These are phyloP conservation scores for Plenodomus biglobosus DNA, from an alignment of 2,329 filamentous ascomycete species.

Conservation along the genomic window DNA sequence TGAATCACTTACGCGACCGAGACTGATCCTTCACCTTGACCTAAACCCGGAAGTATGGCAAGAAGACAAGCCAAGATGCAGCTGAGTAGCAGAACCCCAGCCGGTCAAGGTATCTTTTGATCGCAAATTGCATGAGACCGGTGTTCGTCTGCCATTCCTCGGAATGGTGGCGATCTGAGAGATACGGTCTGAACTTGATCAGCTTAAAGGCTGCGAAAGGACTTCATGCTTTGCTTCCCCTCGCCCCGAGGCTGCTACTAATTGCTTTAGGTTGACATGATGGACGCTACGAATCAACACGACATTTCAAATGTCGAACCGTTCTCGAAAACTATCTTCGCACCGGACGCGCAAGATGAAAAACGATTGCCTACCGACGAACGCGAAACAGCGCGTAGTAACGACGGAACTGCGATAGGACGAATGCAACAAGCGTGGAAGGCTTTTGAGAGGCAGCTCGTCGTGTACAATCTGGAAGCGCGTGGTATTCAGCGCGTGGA, in stretches of 20 bases:
- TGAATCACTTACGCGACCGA: background rate
- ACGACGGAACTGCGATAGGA: slow-evolving; percentile 3
- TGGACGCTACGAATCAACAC: slow-evolving; percentile 17
- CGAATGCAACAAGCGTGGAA: slow-evolving; percentile 27
- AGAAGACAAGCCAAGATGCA: slow-evolving; percentile 29
- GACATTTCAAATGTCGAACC: slow-evolving; percentile 23
- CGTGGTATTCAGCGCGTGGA: slow-evolving; percentile 63
- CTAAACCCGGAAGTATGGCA: slow-evolving; percentile 27
- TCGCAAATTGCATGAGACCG: slow-evolving; percentile 44
- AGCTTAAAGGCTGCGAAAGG: slow-evolving; percentile 58
- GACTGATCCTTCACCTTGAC: background rate
- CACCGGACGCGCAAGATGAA: slow-evolving; percentile 21
- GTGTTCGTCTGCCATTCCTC: slow-evolving; percentile 29
- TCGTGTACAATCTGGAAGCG: slow-evolving; percentile 59
- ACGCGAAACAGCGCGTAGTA: background rate
- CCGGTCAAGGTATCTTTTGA: slow-evolving; percentile 43
- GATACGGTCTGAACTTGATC: slow-evolving; percentile 59
- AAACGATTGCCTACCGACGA: slow-evolving; percentile 20
- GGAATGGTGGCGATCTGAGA: slow-evolving; percentile 49
- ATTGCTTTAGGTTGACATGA: slow-evolving; percentile 37
- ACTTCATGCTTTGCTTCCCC: slow-evolving; percentile 51
- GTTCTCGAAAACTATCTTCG: slow-evolving; percentile 22
- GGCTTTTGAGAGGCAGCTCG: slow-evolving; percentile 46
- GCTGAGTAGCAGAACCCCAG: slow-evolving; percentile 35
- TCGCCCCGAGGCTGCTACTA: slow-evolving; percentile 29